Evolutionary conservation across 169 alveolate species (phyloP), one percentile per base, ranked within the genome.

Genomic region (Blepharisma undulans): DNA sequence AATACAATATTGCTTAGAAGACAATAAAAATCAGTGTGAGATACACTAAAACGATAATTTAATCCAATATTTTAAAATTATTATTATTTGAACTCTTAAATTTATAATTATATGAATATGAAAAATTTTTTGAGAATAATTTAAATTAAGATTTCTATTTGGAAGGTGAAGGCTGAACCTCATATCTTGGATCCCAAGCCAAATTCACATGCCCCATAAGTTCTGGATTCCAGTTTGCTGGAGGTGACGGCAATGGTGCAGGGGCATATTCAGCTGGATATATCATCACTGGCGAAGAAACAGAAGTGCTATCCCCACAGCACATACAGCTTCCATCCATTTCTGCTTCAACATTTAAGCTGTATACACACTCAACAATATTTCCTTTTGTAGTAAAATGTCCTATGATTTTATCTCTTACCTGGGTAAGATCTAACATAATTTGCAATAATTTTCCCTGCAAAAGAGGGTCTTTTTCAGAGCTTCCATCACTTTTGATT

Each of bases 241-340:
- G 89, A 36, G 72, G 33, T 12, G 33, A 2, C 8, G 89, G 89
- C 77, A 82, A 22, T 4, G 77, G 29, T 4, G 72, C 61, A 18
- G 76, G 76, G 8, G 87, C 48, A 25, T 22, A 29, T 74, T 74
- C 33, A 3, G 80, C 33, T 8, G 89, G 78, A 59, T 25, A 19
- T 21, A 82, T 82, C 27, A n/a, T 86, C 71, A 86, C 72, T 1
- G 48, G 72, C 29, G 72, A 22, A 19, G 1, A 2, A 1, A 86
- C 30, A 18, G 66, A 71, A 27, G 91, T 3, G 6, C 66, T 27
- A 32, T 61, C 91, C 1, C 91, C 91, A 72, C 91, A 86, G n/a
- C 91, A 86, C 91, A 86, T 71, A 27, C 91, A 86, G n/a, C 21
- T 6, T 72, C 91, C 91, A 22, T 86, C 91, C 91, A 86, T 86